These are phyloP conservation scores for Penicillium longicatenatum DNA, from an alignment of 495 filamentous ascomycete species.

Conservation along the genomic window DNA sequence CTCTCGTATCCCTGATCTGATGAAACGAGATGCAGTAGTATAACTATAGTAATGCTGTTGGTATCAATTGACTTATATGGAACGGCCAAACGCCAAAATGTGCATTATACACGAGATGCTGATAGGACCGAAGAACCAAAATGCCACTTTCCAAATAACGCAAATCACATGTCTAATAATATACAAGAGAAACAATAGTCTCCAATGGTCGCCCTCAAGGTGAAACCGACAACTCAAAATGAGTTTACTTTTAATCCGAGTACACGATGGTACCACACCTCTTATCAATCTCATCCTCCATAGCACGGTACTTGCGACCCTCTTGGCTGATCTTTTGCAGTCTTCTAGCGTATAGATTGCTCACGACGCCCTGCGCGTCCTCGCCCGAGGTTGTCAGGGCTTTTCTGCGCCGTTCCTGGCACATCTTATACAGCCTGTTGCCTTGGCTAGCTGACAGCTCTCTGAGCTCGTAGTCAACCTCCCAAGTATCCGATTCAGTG, in stretches of 20 bases:
- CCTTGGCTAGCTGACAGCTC: slow-evolving; percentile 50
- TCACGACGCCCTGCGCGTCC: slow-evolving; percentile 27
- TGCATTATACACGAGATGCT: background rate
- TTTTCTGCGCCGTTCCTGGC: slow-evolving; percentile 53
- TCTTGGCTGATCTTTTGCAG: slow-evolving; percentile 44
- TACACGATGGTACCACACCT: slow-evolving; percentile 19
- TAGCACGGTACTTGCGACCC: slow-evolving; percentile 51
- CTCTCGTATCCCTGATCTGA: too few species aligned
- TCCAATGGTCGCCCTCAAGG: slow-evolving; percentile 36
- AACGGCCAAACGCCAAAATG: too few species aligned
- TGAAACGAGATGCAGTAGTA: too few species aligned
- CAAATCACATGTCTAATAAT: slow-evolving; percentile 19
- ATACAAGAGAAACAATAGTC: slow-evolving; percentile 12
- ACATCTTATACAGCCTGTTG: slow-evolving; percentile 49
- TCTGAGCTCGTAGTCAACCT: slow-evolving; percentile 71
- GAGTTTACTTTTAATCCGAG: background rate
- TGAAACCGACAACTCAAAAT: slow-evolving; percentile 40
- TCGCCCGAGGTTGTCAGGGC: slow-evolving; percentile 39
- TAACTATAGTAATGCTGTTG: too few species aligned
- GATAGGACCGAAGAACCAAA: too few species aligned
- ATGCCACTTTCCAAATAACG: background rate
- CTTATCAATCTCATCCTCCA: slow-evolving; percentile 51
- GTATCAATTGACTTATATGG: too few species aligned
- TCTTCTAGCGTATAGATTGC: slow-evolving; percentile 39
- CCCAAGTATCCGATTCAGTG: slow-evolving; percentile 60